Conservation (phyloP, 441 rosid species). For the Hura crepitans region DNA sequence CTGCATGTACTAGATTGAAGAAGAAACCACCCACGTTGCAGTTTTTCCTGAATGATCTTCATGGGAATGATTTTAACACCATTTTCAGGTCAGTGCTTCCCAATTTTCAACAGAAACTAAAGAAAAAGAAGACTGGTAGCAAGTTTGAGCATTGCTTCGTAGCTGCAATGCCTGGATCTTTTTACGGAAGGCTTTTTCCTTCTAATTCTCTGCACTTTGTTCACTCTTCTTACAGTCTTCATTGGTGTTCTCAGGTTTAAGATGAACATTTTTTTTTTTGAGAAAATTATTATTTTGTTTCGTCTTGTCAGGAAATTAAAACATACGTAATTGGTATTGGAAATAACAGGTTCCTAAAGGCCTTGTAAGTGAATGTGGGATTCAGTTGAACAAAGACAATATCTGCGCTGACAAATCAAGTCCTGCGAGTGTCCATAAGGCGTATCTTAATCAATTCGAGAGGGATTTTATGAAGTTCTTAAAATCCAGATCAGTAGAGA, state of each 20-base stretch:
- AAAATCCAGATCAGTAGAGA: conserved; percentile 12
- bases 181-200: conserved; percentile 26
- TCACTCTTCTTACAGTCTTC: conserved; percentile 27
- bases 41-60: conserved; percentile 29
- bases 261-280: background rate
- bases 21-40: conserved; percentile 17
- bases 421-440: conserved; percentile 12
- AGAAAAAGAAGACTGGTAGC: background rate
- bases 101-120: conserved; percentile 5
- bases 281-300: too few relatives aligned
- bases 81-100: conserved; percentile 20
- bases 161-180: conserved; percentile 25
- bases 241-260: conserved; percentile 25
- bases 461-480: conserved; percentile 21
- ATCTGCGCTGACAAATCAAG: conserved; percentile 17
- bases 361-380: conserved; percentile 2
- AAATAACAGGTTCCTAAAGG: conserved; percentile 14
- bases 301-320: too few relatives aligned
- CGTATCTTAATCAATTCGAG: conserved; percentile 19
- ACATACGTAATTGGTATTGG: background rate
- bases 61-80: conserved; percentile 25
- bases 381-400: conserved; percentile 20
- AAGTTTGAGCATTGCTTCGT: conserved; percentile 14
- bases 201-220: conserved; percentile 20
- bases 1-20: background rate